Base-by-base conservation (phyloP, 2,329 filamentous ascomycete genomes). In the Epichloe amarillans region DNA sequence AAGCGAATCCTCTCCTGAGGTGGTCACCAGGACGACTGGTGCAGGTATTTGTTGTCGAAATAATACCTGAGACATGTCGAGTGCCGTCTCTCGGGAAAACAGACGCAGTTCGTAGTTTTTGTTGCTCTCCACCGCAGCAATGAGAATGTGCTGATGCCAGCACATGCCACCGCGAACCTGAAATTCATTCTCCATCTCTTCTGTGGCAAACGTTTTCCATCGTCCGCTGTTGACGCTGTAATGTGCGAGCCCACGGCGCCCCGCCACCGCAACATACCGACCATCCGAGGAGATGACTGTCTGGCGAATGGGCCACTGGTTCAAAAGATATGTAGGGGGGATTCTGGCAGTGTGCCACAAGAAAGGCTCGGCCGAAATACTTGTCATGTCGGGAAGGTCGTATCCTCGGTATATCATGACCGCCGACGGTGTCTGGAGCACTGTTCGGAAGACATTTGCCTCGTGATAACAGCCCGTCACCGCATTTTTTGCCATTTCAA, bases 111-210 rank as follows among this genome's bases (percentile, higher is more conserved):
- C 86, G 60, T 89, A 89, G 21, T 82, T 82, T 57, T 83, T 79
- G 57, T 86, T 86, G 50, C 81, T 83, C 66, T 98, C 93, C n/a
- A 96, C 84, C 4, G 91, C 89, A 39, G 89, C 90, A 51, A 97
- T 87, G 17, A 98, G 74, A 35, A 97, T 86, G 67, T 98, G 91
- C 57, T 95, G 89, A 63, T 95, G 90, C 93, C 93, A 98, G 64
- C 91, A 97, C 90, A 98, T 95, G 6, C 93, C 93, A 46, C 93
- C 93, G 55, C 90, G 77, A 14, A 98, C 88, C 23, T 88, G 82
- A 63, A 98, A 98, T 55, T 90, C 88, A 59, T 90, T 89, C 66
- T 97, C 93, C 61, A 84, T 78, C 33, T 77, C 80, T 26, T 83
- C 77, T 59, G 90, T 88, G 46, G 84, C 77, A 64, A 98, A 98